These are phyloP conservation scores for Trypethelium eluteriae DNA, from an alignment of 495 filamentous ascomycete genomes.

Conservation along the genomic window DNA sequence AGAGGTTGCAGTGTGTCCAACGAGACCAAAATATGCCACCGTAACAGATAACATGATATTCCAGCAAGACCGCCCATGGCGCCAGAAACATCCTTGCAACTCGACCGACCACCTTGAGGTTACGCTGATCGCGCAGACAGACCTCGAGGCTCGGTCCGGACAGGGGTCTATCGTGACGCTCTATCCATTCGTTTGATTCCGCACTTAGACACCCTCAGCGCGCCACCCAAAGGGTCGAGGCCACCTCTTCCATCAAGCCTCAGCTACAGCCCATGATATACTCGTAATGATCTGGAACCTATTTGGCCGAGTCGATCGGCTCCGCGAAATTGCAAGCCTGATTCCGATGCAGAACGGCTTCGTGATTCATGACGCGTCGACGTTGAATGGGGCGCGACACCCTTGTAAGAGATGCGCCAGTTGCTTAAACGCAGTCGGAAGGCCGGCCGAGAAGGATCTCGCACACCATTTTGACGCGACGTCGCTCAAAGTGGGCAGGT, in stretches of 20 bases:
- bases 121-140: slow-evolving; percentile 1
- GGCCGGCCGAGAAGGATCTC: background rate
- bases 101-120: background rate
- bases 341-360: background rate
- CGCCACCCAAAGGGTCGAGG: background rate
- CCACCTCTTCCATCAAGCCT: background rate
- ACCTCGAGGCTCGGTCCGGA: background rate
- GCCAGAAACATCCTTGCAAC: slow-evolving; percentile 9
- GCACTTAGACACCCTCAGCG: background rate
- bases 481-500: background rate
- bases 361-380: slow-evolving; percentile 11
- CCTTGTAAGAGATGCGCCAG: background rate
- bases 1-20: background rate
- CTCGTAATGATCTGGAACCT: background rate
- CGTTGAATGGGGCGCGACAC: slow-evolving; percentile 6
- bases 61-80: background rate
- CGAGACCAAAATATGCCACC: background rate
- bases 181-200: background rate
- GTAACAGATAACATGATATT: slow-evolving; percentile 7
- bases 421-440: background rate
- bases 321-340: background rate
- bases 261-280: background rate
- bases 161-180: slow-evolving; percentile 3
- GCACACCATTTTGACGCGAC: background rate
- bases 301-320: background rate